phyloP scores from a whole-genome alignment of 1,139 yeast genomes.

The Geotrichum histeridarum region DNA sequence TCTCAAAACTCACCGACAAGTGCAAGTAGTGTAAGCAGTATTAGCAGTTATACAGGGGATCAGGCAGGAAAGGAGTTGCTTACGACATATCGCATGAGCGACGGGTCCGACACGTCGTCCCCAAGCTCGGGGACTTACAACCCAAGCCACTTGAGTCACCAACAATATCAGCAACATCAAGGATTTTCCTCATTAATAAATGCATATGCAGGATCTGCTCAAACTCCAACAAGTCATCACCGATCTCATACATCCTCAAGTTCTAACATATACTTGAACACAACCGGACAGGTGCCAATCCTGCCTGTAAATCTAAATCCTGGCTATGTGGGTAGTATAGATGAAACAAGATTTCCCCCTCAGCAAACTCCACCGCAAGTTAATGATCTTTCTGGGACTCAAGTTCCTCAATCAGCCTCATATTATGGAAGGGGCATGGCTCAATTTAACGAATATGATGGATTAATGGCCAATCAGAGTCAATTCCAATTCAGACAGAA shows the following conservation, averaged over 20 bases:
- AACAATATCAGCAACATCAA: background rate
- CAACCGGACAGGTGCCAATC: background rate
- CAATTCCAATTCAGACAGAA: background rate
- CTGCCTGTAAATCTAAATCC: background rate
- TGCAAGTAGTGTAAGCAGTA: constrained; percentile 9
- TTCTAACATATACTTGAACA: background rate
- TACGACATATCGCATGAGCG: background rate
- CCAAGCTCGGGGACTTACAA: background rate
- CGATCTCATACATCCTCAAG: background rate
- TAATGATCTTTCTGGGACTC: background rate
- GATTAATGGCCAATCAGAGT: background rate
- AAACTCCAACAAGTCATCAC: background rate
- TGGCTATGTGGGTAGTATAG: background rate
- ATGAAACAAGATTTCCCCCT: background rate
- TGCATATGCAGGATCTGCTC: background rate
- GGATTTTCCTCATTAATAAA: background rate
- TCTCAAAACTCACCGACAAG: constrained; percentile 11
- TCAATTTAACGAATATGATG: background rate
- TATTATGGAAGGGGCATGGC: background rate
- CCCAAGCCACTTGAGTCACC: background rate
- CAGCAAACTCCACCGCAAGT: background rate
- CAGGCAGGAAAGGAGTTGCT: background rate
- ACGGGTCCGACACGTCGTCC: background rate
- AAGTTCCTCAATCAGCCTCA: background rate
- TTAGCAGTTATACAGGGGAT: constrained; percentile 1